Evolutionary conservation across 2,329 filamentous ascomycete genomes (phyloP).

Genomic region (Aureobasidium vineae): DNA sequence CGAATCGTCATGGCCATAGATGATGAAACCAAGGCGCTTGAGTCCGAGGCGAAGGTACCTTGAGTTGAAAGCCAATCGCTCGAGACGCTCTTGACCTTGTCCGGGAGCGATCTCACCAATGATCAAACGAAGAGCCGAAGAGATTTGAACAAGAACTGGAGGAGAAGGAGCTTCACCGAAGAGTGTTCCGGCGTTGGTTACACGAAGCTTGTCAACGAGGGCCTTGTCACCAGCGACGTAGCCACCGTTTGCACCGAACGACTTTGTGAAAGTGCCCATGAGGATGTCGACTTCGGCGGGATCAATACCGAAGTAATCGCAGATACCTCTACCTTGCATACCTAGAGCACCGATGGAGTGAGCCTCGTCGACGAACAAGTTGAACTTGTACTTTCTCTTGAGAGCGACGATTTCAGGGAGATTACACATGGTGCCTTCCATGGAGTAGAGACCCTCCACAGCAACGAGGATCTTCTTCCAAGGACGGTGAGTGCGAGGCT

Average conservation of each 20-base stretch:
- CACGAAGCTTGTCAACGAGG: constrained; percentile 88
- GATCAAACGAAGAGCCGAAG: constrained; percentile 82
- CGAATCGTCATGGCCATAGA: constrained; percentile 96
- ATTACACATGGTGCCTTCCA: constrained; percentile 99
- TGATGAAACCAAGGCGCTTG: constrained; percentile 94
- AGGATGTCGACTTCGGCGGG: constrained; percentile 86
- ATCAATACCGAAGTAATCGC: constrained; percentile 94
- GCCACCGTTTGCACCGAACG: constrained; percentile 95
- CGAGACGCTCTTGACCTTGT: constrained; percentile 91
- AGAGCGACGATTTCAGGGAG: constrained; percentile 83
- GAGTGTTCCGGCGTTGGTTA: constrained; percentile 79
- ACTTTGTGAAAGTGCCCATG: constrained; percentile 98
- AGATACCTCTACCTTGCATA: constrained; percentile 84
- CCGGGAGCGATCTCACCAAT: constrained; percentile 82
- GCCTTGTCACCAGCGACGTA: constrained; percentile 87
- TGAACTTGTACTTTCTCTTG: constrained; percentile 96
- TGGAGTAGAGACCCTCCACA: constrained; percentile 96
- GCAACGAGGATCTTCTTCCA: constrained; percentile 99
- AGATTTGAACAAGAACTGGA: constrained; percentile 86
- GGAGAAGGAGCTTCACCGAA: constrained; percentile 87
- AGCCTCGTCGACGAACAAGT: constrained; percentile 92
- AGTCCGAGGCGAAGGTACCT: constrained; percentile 95
- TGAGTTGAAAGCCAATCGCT: constrained; percentile 96
- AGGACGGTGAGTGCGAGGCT: constrained; percentile 94
- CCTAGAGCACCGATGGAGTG: constrained; percentile 94